These are phyloP conservation scores for Zygosaccharomyces bisporus DNA, from an alignment of 805 yeast genomes.

Conservation along the genomic window DNA sequence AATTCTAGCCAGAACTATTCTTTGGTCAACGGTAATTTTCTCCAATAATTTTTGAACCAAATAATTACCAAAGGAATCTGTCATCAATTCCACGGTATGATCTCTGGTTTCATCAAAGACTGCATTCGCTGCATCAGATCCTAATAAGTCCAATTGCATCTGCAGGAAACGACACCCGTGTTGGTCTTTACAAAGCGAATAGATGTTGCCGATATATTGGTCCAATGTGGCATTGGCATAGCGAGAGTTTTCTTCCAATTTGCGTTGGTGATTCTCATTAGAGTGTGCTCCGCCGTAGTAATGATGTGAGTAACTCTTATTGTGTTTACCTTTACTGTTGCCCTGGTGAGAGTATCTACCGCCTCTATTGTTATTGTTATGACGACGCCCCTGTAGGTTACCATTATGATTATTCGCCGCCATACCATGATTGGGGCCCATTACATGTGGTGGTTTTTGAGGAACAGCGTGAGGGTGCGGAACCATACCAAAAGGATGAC, in stretches of 20 bases:
- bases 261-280: conserved; percentile 23
- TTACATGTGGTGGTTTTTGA: conserved; percentile 21
- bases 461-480: conserved; percentile 27
- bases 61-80: conserved; percentile 96
- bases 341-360: conserved; percentile 14
- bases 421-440: conserved; percentile 11
- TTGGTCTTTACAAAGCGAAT: conserved; percentile 85
- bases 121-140: conserved; percentile 59
- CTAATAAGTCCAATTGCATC: conserved; percentile 69
- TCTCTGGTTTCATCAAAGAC: conserved; percentile 77
- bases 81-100: conserved; percentile 83
- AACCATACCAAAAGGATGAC: conserved; percentile 32
- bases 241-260: conserved; percentile 61
- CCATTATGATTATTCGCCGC: conserved; percentile 10
- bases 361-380: conserved; percentile 26
- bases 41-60: conserved; percentile 87
- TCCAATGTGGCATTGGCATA: conserved; percentile 63
- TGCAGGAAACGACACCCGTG: conserved; percentile 95
- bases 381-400: conserved; percentile 12
- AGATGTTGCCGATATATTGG: conserved; percentile 70
- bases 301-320: conserved; percentile 8
- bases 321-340: conserved; percentile 16
- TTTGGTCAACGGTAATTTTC: conserved; percentile 63
- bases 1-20: conserved; percentile 62
- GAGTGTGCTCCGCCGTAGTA: conserved; percentile 13